These are phyloP conservation scores for Phytophthora europaea DNA, from an alignment of 352 stramenopile genomes.

Conservation along the genomic window DNA sequence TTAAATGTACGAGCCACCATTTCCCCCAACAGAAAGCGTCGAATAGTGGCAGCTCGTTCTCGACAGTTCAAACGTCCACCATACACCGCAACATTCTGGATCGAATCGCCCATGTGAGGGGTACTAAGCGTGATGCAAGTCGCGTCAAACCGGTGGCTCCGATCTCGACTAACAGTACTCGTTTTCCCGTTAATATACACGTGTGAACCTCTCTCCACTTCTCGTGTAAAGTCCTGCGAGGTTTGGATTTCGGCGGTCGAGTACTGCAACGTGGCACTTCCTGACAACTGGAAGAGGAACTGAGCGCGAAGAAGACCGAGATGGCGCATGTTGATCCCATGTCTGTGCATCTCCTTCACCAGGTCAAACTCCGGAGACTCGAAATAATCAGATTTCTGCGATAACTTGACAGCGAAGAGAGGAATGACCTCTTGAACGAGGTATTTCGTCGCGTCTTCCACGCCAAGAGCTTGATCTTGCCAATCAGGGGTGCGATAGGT, in stretches of 20 bases:
- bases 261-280: conserved; percentile 86
- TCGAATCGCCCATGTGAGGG: conserved; percentile 66
- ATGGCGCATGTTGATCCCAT: conserved; percentile 93
- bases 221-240: conserved; percentile 82
- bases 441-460: conserved; percentile 78
- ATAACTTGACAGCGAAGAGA: conserved; percentile 83
- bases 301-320: conserved; percentile 83
- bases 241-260: conserved; percentile 83
- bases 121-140: conserved; percentile 73
- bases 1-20: conserved; percentile 92
- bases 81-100: conserved; percentile 79
- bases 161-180: conserved; percentile 58
- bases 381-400: conserved; percentile 67
- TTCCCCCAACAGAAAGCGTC: conserved; percentile 79
- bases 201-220: conserved; percentile 77
- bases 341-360: conserved; percentile 85
- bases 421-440: conserved; percentile 84
- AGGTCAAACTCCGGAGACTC: conserved; percentile 61
- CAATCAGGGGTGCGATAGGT: conserved; percentile 91
- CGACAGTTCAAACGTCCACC: conserved; percentile 72
- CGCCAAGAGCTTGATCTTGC: conserved; percentile 71
- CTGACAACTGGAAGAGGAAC: conserved; percentile 83
- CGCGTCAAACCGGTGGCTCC: conserved; percentile 58
- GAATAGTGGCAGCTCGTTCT: conserved; percentile 61
- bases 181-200: conserved; percentile 73